A percentile compares a stretch with the other conserved stretches of the same genome.
Evolutionary conservation across 2,329 filamentous ascomycete species (phyloP).

Genomic region (Fusarium odoratissimum): DNA sequence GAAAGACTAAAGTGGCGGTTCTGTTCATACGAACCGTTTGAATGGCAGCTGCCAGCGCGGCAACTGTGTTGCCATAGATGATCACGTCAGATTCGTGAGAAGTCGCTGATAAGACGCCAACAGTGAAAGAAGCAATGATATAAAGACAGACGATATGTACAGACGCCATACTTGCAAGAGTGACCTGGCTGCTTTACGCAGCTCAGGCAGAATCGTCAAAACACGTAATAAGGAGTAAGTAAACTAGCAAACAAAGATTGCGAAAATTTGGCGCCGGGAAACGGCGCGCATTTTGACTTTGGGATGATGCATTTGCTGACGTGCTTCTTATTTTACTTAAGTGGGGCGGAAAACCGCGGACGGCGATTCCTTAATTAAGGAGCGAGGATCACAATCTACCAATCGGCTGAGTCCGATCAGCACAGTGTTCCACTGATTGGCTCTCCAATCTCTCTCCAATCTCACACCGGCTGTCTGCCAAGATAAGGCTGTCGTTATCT

Average conservation of each 20-base stretch:
- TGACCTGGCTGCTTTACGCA: background rate
- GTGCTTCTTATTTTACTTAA: background rate
- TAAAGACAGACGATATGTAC: background rate
- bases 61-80: constrained; percentile 38
- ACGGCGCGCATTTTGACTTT: background rate
- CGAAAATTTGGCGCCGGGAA: background rate
- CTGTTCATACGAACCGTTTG: constrained; percentile 36
- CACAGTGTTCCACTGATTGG: background rate
- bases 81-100: constrained; percentile 28
- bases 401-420: constrained; percentile 2
- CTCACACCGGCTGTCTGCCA: background rate
- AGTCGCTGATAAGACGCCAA: background rate
- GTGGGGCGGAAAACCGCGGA: background rate
- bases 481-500: background rate
- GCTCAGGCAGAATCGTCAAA: background rate
- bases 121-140: background rate
- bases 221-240: background rate
- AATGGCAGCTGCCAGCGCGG: constrained; percentile 31
- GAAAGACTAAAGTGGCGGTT: constrained; percentile 25
- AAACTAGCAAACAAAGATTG: background rate
- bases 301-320: background rate
- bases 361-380: constrained; percentile 21
- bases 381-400: background rate
- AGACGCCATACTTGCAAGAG: background rate
- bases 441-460: constrained; percentile 2